Base-by-base conservation (phyloP, 257 asterid genomes). In the Rhazya stricta region DNA sequence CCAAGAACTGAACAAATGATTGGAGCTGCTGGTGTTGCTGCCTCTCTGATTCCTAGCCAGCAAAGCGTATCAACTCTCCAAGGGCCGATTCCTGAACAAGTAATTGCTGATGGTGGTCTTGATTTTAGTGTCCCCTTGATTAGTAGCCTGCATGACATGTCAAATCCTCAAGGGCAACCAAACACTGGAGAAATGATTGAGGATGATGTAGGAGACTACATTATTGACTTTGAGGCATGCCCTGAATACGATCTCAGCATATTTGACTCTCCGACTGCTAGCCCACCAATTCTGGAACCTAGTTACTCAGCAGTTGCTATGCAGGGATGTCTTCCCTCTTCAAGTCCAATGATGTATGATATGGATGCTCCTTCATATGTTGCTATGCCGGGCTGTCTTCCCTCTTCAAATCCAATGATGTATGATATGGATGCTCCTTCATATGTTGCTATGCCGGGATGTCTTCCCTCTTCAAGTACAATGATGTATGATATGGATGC, bases 1-100 rank as follows among this genome's bases (percentile, higher is more conserved):
- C 69, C 69, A 60, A 61, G 48, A 53, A 30, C 48, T 61, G 46
- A 32, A 53, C n/a, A 62, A 74, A 45, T 50, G 21, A 19, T 53
- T 21, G 45, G 10, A 42, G 34, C 36, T 61, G 9, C 77, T 12
- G 25, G 36, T 61, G 46, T 43, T 34, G 16, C 46, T 60, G 37
- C 71, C 46, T 51, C 48, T 74, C n/a, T 42, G 61, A 18, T 19
- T 45, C 27, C 43, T 16, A 34, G 25, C 68, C 74, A 51, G 34
- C 67, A 76, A 36, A 67, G 53, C 37, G 2, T 76, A 13, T 18
- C 74, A 39, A 57, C 74, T 25, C 45, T 48, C 15, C 41, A 25
- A 19, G 58, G 61, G 67, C 18, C 11, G 36, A 19, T 39, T 54
- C 37, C 27, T 29, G 27, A 58, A 69, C 57, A 34, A 50, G 25